Conservation (phyloP, 139 green algal genomes). For the Asterochloris erici region DNA sequence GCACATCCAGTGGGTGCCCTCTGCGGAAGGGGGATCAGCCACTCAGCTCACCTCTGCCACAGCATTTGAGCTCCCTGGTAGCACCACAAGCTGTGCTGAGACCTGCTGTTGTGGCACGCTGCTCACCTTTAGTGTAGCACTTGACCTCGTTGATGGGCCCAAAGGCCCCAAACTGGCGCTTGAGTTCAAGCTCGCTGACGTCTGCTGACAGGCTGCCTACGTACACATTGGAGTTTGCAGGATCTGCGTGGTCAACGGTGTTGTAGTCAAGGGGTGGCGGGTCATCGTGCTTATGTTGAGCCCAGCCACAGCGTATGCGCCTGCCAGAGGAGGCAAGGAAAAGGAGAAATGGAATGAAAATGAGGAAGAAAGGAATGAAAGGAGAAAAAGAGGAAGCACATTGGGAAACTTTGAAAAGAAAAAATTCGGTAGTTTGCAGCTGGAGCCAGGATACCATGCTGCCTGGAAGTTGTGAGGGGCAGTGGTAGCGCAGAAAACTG, state of each 20-base stretch:
- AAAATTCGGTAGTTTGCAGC: not conserved
- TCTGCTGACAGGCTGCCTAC: constrained; percentile 60
- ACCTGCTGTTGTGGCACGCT: not conserved
- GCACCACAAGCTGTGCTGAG: not conserved
- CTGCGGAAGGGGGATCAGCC: not conserved
- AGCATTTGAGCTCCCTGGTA: not conserved
- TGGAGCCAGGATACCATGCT: not conserved
- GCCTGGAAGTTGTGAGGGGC: not conserved
- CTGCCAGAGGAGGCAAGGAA: constrained; percentile 7
- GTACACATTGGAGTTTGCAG: constrained; percentile 76
- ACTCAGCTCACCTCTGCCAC: not conserved
- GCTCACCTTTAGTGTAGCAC: constrained; percentile 53
- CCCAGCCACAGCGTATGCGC: constrained; percentile 65
- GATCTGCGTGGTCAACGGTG: constrained; percentile 34
- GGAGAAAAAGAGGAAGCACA: not conserved
- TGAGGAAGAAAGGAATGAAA: not conserved
- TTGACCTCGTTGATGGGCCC: constrained; percentile 63
- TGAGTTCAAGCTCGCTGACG: constrained; percentile 48
- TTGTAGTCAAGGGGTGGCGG: constrained; percentile 1
- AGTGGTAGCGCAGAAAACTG: not conserved
- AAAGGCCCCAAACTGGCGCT: constrained; percentile 34
- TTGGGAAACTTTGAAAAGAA: not conserved
- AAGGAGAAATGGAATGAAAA: not conserved
- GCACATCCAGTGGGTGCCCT: not conserved
- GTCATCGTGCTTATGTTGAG: constrained; percentile 64